These are phyloP conservation scores for Epichloe amarillans DNA, from an alignment of 2,329 filamentous ascomycete species.

Conservation along the genomic window DNA sequence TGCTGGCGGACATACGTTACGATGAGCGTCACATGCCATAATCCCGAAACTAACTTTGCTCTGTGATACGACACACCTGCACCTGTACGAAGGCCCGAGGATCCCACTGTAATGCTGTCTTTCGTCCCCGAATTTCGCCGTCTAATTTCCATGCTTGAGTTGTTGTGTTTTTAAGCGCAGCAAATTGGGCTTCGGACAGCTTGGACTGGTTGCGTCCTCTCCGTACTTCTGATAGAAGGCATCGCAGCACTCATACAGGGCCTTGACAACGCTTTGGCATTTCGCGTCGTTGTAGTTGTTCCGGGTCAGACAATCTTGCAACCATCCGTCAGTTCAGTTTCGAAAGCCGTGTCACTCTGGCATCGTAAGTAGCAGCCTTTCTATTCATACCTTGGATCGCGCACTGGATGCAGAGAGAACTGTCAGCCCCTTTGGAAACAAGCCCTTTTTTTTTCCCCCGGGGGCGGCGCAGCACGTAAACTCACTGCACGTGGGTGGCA, in stretches of 20 bases:
- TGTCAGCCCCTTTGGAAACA: slow-evolving; percentile 1
- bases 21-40: slow-evolving; percentile 33
- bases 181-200: slow-evolving; percentile 73
- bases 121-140: not conserved
- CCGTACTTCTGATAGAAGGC: slow-evolving; percentile 73
- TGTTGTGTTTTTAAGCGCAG: slow-evolving; percentile 80
- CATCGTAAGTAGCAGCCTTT: not conserved
- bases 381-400: slow-evolving; percentile 63
- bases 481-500: slow-evolving; percentile 76
- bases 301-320: slow-evolving; percentile 67
- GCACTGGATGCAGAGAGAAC: slow-evolving; percentile 40
- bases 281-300: slow-evolving; percentile 77
- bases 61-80: not conserved
- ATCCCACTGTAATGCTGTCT: not conserved
- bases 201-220: slow-evolving; percentile 60
- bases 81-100: not conserved
- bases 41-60: not conserved
- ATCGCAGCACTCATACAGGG: slow-evolving; percentile 87
- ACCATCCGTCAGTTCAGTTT: not conserved
- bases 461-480: not conserved
- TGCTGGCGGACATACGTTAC: slow-evolving; percentile 29
- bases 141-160: slow-evolving; percentile 28
- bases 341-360: not conserved
- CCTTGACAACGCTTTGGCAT: slow-evolving; percentile 65
- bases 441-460: too few species aligned